Base-by-base conservation (phyloP, 495 filamentous ascomycete species). In the Penicillium parvum region DNA sequence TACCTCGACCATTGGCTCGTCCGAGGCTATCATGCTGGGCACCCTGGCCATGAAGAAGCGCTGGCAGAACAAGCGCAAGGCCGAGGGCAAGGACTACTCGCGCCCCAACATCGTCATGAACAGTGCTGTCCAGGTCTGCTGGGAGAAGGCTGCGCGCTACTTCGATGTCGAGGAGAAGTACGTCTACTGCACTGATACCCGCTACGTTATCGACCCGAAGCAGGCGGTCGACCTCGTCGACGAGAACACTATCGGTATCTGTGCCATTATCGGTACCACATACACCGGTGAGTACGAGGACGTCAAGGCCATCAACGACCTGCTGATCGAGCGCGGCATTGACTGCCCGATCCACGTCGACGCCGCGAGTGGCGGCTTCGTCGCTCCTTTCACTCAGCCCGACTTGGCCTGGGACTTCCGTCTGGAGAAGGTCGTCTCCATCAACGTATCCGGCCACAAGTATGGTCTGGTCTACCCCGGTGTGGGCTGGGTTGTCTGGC, bases 211-310 rank as follows among this genome's bases (percentile, higher is more conserved):
- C 55, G 90, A 96, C 63, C 90, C 90, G 7, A 67, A 82, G 53
- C 68, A 90, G 69, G 84, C 87, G 1, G 85, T 95, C 17, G 71
- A 84, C 39, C 63, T 94, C n/a, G 77, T 95, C 4, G 90, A 96
- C 48, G 90, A 96, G 73, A 95, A 96, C 63, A 96, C 90, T 5
- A 94, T 96, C 55, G 90, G 90, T 42, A 96, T 96, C 57, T 95
- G 89, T 58, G 57, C 78, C 26, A 95, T 96, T 53, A 63, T 96
- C 9, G 90, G 90, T 9, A 90, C 88, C 1, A 96, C 90, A 1
- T 95, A 95, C 64, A 96, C 90, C n/a, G 90, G 90, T 35, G 85
- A 96, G 66, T 95, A 96, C 52, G 90, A 96, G 64, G 88, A 96
- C 59, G 79, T 88, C 55, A 90, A 95, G 73, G 82, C 71, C 7